These are phyloP conservation scores for Nematocida homosporus DNA, from an alignment of 371 early-diverging fungal species.

Conservation along the genomic window DNA sequence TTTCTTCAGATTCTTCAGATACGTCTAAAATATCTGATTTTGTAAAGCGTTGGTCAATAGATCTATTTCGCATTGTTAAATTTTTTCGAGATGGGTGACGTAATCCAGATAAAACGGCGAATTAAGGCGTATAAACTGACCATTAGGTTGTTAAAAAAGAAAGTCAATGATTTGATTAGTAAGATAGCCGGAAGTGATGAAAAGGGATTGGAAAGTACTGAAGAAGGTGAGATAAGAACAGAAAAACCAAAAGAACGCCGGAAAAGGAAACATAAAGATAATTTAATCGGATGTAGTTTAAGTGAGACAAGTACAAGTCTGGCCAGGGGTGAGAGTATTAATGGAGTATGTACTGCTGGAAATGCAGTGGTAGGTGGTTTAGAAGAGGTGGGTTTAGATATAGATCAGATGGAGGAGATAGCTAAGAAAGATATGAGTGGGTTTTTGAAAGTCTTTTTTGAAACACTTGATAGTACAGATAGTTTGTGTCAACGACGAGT, in stretches of 20 bases:
- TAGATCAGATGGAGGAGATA: conserved; percentile 10
- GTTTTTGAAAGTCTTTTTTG: conserved; percentile 35
- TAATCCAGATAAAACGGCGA: conserved; percentile 13
- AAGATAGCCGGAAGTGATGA: not conserved
- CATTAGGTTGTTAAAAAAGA: conserved; percentile 21
- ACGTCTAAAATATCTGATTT: not conserved
- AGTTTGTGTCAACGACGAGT: not conserved
- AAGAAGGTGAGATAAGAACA: conserved; percentile 48
- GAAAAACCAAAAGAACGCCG: conserved; percentile 21
- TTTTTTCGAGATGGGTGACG: conserved; percentile 36
- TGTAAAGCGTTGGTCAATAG: conserved; percentile 6
- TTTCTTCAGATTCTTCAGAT: not conserved
- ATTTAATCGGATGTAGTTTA: too few species aligned
- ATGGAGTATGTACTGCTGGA: not conserved
- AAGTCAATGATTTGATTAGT: conserved; percentile 27
- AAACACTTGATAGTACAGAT: conserved; percentile 7
- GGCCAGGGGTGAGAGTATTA: not conserved
- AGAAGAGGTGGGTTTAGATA: not conserved
- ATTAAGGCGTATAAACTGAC: conserved; percentile 46
- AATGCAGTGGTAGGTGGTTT: not conserved
- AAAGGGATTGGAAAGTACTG: conserved; percentile 9
- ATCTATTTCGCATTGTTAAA: conserved; percentile 9
- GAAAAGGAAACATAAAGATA: conserved; percentile 15
- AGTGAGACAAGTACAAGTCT: too few species aligned
- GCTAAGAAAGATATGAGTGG: conserved; percentile 4